These are phyloP conservation scores for Linum tenue DNA, from an alignment of 345 rosid genomes.

Conservation along the genomic window DNA sequence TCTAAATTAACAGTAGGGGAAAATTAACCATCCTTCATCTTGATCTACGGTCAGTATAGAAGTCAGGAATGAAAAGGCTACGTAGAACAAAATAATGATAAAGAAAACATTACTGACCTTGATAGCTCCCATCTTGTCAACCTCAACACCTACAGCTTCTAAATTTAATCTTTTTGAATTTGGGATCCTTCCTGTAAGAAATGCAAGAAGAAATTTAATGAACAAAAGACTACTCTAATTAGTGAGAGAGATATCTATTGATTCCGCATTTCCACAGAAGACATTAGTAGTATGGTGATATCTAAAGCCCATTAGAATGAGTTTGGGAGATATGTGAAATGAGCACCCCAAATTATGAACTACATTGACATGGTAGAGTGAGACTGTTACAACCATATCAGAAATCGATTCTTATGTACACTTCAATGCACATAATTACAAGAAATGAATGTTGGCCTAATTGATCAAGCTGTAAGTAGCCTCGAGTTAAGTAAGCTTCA, in stretches of 20 bases:
- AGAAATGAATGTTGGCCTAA: not conserved
- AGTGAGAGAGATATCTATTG: not conserved
- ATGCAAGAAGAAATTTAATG: not conserved
- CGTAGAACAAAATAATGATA: constrained; percentile 4
- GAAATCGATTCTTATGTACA: not conserved
- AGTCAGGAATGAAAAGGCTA: no score
- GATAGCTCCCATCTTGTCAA: constrained; percentile 69
- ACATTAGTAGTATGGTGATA: not conserved
- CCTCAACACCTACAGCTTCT: constrained; percentile 79
- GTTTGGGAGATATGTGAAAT: not conserved
- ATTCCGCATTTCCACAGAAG: not conserved
- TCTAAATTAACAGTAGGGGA: not conserved
- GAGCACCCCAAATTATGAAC: not conserved
- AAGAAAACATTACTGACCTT: constrained; percentile 43
- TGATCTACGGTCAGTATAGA: not conserved
- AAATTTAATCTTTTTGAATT: constrained; percentile 82
- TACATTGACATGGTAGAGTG: no score
- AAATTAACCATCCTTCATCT: not conserved
- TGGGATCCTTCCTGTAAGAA: constrained; percentile 64
- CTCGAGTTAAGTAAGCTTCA: not conserved
- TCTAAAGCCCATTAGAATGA: not conserved
- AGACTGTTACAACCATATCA: not conserved
- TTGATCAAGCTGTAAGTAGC: not conserved
- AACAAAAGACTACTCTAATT: not conserved
- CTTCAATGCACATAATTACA: not conserved